Base-by-base conservation (phyloP, 805 yeast species). In the Wickerhamiella sergipiensis region DNA sequence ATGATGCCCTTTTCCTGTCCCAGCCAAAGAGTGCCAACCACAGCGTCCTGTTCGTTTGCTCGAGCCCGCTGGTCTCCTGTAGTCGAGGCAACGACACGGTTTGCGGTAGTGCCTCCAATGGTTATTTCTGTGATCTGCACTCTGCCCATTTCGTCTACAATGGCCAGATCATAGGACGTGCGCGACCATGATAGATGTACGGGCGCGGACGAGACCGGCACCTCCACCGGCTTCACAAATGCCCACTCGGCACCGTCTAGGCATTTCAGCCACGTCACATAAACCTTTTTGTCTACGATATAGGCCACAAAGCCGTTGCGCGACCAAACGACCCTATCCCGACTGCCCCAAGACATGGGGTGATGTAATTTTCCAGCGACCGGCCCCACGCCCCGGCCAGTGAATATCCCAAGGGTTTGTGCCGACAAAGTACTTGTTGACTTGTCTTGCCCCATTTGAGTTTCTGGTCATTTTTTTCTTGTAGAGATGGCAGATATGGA, bases 191-290 rank as follows among this genome's bases (percentile, higher is more conserved):
- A 69, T 6, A 86, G 75, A 23, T 72, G 55, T n/a, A 45, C 53
- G 18, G 62, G 60, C 36, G 50, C 50, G 17, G 55, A 45, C 23
- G 61, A 52, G 36, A 55, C 58, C 15, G 56, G 59, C 33, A 72
- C 61, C 26, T 63, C 65, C 23, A 74, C 71, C 1, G 85, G 78
- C 8, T 72, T 68, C 1, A 88, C 85, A 53, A 88, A 70, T 57
- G 80, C 79, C 97, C 97, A 90, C 45, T 73, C 66, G 33, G 73
- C 71, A 1, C 96, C 97, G 62, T 85, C 82, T 13, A 77, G 65
- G 53, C 87, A 79, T 58, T 82, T 89, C 52, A 87, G 61, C 64
- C 82, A 80, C 0, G 94, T 81, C 53, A 85, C 67, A 46, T 71
- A 68, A 21, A 86, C 64, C 58, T 51, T 18, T 63, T 58, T 46